Base-by-base conservation (phyloP, 768 basidiomycete genomes). In the Tricholoma terreum region DNA sequence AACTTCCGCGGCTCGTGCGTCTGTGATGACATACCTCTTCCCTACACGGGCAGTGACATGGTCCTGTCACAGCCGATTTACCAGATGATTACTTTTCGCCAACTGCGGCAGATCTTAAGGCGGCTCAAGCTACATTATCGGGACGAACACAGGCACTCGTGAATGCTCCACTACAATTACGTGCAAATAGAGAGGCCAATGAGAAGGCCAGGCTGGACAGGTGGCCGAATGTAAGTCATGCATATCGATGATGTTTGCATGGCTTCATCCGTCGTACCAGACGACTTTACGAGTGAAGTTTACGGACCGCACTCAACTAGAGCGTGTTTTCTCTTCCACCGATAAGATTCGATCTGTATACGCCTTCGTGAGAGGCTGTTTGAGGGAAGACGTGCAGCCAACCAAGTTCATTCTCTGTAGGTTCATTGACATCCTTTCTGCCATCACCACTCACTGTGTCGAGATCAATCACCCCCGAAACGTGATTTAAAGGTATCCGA, bases 401-500 rank as follows among this genome's bases (percentile, higher is more conserved):
- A 83, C 84, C 71, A 92, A 92, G 64, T 96, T 94, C 65, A 78
- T 93, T 36, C 77, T 96, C 36, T 95, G 93, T 94, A 63, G 52
- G 85, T 80, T 31, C 33, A 1, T 54, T 14, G 30, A 34, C 24
- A 8, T 36, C 4, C 31, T 48, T 51, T 36, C 21, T 4, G 12
- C 15, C 15, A 14, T 17, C 30, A 35, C 30, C 3, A 53, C 11
- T 35, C 33, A 19, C n/a, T 19, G 10, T 27, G 50, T 24, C 24
- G 27, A 94, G 92, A 90, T 70, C 90, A 94, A 73, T 73, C 79
- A 4, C 92, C 91, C 2, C 94, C 93, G 1, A 87, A 85, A 64
- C 84, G 87, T 24, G 94, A 96, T 54, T 77, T 92, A 63, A 90
- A 86, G 62, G 88, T 91, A 6, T 90, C 89, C 5, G 93, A 94